Conservation (phyloP, 1,284 basidiomycete species). For the Thelephora terrestris region DNA sequence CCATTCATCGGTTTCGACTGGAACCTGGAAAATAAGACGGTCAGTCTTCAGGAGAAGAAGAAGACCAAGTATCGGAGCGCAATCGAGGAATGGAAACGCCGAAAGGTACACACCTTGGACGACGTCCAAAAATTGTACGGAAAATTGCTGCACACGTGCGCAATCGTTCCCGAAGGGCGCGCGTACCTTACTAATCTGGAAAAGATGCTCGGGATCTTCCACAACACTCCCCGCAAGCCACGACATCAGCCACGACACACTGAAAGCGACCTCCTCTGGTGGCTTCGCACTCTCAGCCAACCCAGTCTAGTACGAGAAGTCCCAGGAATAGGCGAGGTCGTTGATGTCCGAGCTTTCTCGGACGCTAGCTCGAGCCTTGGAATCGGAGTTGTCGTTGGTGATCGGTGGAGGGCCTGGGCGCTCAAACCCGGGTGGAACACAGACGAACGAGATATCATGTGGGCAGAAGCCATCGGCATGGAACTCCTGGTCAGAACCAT, state of each 20-base stretch:
- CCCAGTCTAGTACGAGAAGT: slow-evolving; percentile 12
- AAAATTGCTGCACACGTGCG: slow-evolving; percentile 7
- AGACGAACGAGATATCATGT: slow-evolving; percentile 15
- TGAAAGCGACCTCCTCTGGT: slow-evolving; percentile 23
- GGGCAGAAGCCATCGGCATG: slow-evolving; percentile 16
- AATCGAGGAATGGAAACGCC: neutral
- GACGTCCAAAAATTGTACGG: slow-evolving; percentile 6
- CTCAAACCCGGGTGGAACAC: slow-evolving; percentile 11
- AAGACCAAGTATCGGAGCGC: slow-evolving; percentile 1
- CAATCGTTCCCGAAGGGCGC: slow-evolving; percentile 33
- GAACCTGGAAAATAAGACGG: slow-evolving; percentile 2
- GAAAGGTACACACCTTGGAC: neutral
- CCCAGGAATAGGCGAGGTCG: slow-evolving; percentile 9
- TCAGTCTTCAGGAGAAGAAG: slow-evolving; percentile 3
- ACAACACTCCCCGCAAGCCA: slow-evolving; percentile 14
- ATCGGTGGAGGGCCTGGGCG: too few species aligned
- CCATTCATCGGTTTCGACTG: too few species aligned
- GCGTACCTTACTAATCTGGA: slow-evolving; percentile 37
- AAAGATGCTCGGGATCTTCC: slow-evolving; percentile 4
- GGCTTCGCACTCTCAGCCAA: slow-evolving; percentile 13
- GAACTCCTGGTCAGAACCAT: slow-evolving; percentile 2
- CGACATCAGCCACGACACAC: slow-evolving; percentile 8
- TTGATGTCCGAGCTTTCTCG: slow-evolving; percentile 7
- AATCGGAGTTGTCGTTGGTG: slow-evolving; percentile 13
- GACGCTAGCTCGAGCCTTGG: slow-evolving; percentile 14